Evolutionary conservation across 768 basidiomycete species (phyloP).

Genomic region (Russula virescens): DNA sequence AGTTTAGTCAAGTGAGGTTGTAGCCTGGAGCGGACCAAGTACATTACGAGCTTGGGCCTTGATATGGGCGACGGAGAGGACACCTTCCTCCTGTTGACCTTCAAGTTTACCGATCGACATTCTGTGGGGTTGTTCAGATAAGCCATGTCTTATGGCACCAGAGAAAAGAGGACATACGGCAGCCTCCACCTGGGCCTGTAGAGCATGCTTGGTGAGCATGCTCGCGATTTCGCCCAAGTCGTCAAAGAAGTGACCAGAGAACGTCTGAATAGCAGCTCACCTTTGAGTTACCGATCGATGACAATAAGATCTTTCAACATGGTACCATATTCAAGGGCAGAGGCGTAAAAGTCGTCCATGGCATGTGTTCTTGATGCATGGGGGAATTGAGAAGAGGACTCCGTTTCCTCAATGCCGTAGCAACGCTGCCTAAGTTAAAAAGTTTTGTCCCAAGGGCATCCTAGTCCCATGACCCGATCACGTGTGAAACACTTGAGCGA

Average conservation of each 20-base stretch:
- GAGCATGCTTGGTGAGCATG: conserved; percentile 73
- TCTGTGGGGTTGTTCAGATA: conserved; percentile 37
- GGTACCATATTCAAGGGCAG: conserved; percentile 80
- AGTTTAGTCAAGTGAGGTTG: not conserved
- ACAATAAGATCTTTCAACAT: conserved; percentile 79
- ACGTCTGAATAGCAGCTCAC: too few species aligned
- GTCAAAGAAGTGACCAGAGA: not conserved
- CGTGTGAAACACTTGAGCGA: too few species aligned
- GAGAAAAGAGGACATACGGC: conserved; percentile 43
- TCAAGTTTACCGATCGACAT: conserved; percentile 83
- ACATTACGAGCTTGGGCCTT: conserved; percentile 59
- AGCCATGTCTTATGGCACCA: not conserved
- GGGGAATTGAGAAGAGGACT: conserved; percentile 70
- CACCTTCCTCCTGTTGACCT: conserved; percentile 82
- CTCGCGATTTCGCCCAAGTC: conserved; percentile 60
- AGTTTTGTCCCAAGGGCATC: too few species aligned
- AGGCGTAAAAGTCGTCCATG: conserved; percentile 81
- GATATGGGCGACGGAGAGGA: conserved; percentile 69
- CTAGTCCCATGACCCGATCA: too few species aligned
- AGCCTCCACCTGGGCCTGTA: conserved; percentile 85
- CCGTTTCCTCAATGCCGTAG: conserved; percentile 66
- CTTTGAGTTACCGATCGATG: conserved; percentile 84
- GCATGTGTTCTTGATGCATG: conserved; percentile 77
- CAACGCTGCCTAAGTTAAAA: too few species aligned
- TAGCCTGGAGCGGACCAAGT: conserved; percentile 15